Evolutionary conservation across 2,329 filamentous ascomycete genomes (phyloP).

Genomic region (Nigrograna mackinnonii): DNA sequence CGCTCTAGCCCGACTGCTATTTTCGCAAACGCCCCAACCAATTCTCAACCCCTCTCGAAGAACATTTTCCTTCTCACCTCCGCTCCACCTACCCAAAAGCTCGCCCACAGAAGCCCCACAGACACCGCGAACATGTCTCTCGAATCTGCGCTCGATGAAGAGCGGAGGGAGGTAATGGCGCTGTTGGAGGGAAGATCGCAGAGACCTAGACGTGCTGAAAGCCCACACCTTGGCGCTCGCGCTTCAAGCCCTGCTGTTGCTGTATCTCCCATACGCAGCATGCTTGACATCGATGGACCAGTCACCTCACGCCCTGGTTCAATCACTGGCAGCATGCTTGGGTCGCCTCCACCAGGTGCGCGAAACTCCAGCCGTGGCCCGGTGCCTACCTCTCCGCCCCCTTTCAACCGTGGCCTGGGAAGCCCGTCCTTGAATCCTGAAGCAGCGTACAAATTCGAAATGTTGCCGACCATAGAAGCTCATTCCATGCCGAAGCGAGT

Average conservation of each 20-base stretch:
- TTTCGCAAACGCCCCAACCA: too few species aligned
- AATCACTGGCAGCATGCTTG: constrained; percentile 39
- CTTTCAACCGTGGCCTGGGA: constrained; percentile 15
- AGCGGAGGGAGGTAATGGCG: constrained; percentile 73
- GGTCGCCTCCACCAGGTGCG: constrained; percentile 34
- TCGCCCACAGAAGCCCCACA: too few species aligned
- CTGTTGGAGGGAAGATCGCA: constrained; percentile 61
- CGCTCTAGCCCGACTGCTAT: too few species aligned
- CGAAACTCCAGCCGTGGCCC: constrained; percentile 38
- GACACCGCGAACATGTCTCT: constrained; percentile 64
- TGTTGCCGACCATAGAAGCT: constrained; percentile 49
- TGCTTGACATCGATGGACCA: constrained; percentile 47
- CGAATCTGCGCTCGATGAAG: constrained; percentile 76
- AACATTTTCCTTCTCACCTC: too few species aligned
- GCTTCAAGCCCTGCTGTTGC: constrained; percentile 56
- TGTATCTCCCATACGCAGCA: constrained; percentile 68
- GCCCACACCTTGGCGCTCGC: constrained; percentile 45
- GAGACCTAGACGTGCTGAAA: constrained; percentile 26
- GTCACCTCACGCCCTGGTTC: constrained; percentile 22
- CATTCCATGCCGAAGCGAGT: constrained; percentile 47
- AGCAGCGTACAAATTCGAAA: constrained; percentile 48
- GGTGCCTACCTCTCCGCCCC: constrained; percentile 34
- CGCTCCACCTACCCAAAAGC: too few species aligned
- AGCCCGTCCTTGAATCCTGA: constrained; percentile 40
- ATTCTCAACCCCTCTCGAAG: too few species aligned